Evolutionary conservation across 345 rosid species (phyloP).

Genomic region (Erucastrum elatum): DNA sequence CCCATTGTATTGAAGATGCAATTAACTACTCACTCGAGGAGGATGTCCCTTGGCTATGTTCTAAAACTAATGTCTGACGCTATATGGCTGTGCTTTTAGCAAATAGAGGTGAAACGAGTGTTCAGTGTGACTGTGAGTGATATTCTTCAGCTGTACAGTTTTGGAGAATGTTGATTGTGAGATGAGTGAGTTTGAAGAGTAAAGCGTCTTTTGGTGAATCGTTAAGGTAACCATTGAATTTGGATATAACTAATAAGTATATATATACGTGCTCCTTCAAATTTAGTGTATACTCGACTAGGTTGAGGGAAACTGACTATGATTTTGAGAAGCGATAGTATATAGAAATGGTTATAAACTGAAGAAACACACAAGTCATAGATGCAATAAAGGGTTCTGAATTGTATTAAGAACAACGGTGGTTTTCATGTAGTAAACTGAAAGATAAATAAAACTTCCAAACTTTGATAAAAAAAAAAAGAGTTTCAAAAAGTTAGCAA

Average conservation of each 20-base stretch:
- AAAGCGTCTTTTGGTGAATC: conserved; percentile 11
- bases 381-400: background rate
- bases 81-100: conserved; percentile 19
- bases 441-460: background rate
- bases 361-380: background rate
- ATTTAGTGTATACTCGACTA: background rate
- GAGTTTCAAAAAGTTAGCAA: background rate
- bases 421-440: background rate
- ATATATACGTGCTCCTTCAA: background rate
- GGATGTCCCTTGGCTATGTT: conserved; percentile 7
- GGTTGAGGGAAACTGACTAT: background rate
- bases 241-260: background rate
- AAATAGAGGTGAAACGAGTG: conserved; percentile 18
- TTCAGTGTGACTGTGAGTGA: conserved; percentile 28
- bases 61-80: conserved; percentile 7
- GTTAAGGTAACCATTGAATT: conserved; percentile 10
- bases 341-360: background rate
- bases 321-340: background rate
- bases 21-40: background rate
- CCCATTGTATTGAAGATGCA: conserved; percentile 17
- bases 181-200: conserved; percentile 36
- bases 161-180: conserved; percentile 24
- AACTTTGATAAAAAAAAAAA: too few species aligned
- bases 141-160: conserved; percentile 37
- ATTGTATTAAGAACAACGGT: background rate